phyloP scores from a whole-genome alignment of 2,329 filamentous ascomycete genomes.

The Niveomyces coronatus region DNA sequence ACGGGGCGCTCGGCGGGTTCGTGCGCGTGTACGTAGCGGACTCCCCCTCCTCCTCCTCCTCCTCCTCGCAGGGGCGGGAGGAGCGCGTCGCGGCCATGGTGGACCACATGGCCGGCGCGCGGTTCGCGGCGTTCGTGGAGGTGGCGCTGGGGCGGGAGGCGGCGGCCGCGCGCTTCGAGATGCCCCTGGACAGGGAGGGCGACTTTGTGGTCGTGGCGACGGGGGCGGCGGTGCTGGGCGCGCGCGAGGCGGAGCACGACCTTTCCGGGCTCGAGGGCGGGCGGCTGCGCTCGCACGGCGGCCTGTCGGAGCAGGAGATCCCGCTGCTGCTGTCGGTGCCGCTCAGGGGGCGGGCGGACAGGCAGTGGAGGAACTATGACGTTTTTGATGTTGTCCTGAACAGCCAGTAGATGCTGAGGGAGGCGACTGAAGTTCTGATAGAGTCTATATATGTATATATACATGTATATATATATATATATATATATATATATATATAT shows the following conservation, averaged over 20 bases:
- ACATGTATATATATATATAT: neutral
- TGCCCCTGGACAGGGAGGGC: constrained; percentile 29
- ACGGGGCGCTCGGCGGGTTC: constrained; percentile 31
- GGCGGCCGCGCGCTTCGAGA: constrained; percentile 24
- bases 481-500: neutral
- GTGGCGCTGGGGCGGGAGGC: constrained; percentile 20
- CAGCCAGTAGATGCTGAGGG: neutral
- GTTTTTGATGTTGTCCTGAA: constrained; percentile 29
- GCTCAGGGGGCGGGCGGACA: constrained; percentile 6
- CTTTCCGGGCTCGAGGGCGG: constrained; percentile 22
- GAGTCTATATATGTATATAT: neutral
- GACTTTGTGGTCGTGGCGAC: constrained; percentile 29
- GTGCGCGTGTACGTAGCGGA: constrained; percentile 28
- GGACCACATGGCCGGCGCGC: constrained; percentile 16
- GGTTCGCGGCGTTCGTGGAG: constrained; percentile 24
- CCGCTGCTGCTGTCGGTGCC: constrained; percentile 25
- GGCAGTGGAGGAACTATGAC: constrained; percentile 28
- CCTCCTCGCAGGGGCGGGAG: too few relatives aligned
- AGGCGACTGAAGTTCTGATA: neutral
- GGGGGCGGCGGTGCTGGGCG: constrained; percentile 27
- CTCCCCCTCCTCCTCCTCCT: too few relatives aligned
- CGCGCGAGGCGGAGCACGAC: constrained; percentile 24
- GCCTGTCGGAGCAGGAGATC: constrained; percentile 27
- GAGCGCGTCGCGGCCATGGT: constrained; percentile 17
- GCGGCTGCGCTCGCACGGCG: constrained; percentile 29